Conservation (phyloP, 2,329 filamentous ascomycete species). For the Xylaria sp. region DNA sequence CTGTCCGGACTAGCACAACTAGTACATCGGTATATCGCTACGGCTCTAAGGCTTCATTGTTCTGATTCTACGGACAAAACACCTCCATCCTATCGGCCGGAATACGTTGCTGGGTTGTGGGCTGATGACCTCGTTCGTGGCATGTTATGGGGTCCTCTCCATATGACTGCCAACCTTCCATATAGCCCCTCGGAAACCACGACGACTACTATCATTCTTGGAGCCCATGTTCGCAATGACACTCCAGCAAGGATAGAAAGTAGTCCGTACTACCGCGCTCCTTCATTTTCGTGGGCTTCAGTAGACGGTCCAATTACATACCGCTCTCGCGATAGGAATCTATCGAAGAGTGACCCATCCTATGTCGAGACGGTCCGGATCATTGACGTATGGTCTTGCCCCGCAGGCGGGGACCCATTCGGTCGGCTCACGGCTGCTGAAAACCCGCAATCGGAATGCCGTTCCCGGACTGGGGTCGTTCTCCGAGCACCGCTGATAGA, state of each 20-base stretch:
- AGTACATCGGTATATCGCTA: neutral
- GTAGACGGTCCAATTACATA: neutral
- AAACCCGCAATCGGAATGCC: neutral
- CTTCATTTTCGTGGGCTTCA: slow-evolving; percentile 4
- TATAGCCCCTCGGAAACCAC: neutral
- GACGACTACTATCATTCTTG: neutral
- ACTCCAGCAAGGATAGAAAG: neutral
- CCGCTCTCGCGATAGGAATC: neutral
- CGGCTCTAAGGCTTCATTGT: neutral
- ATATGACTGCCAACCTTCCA: neutral
- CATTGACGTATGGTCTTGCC: neutral
- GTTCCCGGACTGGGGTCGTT: neutral
- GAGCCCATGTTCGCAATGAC: neutral
- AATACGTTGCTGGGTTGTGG: neutral
- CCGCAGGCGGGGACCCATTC: neutral
- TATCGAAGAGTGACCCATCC: neutral
- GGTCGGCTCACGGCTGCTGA: neutral
- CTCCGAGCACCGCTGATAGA: neutral
- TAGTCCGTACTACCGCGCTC: neutral
- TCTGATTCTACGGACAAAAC: neutral
- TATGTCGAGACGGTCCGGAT: neutral
- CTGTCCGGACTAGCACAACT: neutral
- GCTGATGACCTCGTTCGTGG: neutral
- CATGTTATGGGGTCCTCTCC: neutral
- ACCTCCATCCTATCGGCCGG: neutral